phyloP scores from a whole-genome alignment of 192 early-diverging fungal genomes.

The Chytriomyces sp. region DNA sequence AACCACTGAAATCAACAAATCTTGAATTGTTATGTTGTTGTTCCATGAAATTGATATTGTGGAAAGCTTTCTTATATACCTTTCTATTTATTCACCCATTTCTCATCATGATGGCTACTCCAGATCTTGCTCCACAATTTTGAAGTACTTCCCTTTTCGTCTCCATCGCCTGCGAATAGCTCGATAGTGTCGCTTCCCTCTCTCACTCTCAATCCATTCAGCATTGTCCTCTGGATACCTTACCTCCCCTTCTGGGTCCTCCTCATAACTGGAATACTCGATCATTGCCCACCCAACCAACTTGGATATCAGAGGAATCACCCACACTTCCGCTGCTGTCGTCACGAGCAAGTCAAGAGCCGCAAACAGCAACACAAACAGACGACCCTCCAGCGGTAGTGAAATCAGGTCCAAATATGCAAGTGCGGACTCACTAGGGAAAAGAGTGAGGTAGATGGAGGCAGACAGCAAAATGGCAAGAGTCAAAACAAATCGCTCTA shows the following conservation, averaged over 20 bases:
- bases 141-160: slow-evolving; percentile 48
- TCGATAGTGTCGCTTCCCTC: neutral
- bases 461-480: slow-evolving; percentile 53
- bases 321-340: slow-evolving; percentile 39
- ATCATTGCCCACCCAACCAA: slow-evolving; percentile 18
- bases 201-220: slow-evolving; percentile 25
- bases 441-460: slow-evolving; percentile 52
- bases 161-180: slow-evolving; percentile 36
- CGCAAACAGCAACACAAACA: slow-evolving; percentile 61
- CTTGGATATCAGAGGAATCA: slow-evolving; percentile 33
- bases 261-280: slow-evolving; percentile 1
- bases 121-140: slow-evolving; percentile 45
- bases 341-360: slow-evolving; percentile 58
- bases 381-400: slow-evolving; percentile 47
- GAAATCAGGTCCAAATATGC: slow-evolving; percentile 71
- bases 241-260: neutral
- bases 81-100: too few species aligned
- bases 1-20: too few species aligned
- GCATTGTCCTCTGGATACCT: slow-evolving; percentile 11
- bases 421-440: slow-evolving; percentile 52
- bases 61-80: too few species aligned
- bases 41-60: too few species aligned
- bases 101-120: too few species aligned
- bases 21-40: too few species aligned
- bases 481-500: slow-evolving; percentile 71